A percentile compares a stretch with the other conserved stretches of the same genome.
Evolutionary conservation across 305 asterid species (phyloP).

Genomic region (Solanum hybrid): DNA sequence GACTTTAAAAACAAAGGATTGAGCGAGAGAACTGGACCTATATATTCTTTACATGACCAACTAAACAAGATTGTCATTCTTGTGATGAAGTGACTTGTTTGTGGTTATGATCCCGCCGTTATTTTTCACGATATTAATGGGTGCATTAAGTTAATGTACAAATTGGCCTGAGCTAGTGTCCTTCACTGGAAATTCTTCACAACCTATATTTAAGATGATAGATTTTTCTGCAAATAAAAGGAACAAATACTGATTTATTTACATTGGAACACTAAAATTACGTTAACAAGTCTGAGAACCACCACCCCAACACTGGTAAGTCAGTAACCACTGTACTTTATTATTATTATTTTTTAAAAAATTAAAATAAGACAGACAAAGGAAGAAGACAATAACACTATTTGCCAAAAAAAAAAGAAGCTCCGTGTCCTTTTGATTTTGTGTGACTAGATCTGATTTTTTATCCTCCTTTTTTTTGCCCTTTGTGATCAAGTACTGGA

Average conservation of each 20-base stretch:
- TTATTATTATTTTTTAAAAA: not conserved
- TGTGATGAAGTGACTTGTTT: not conserved
- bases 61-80: not conserved
- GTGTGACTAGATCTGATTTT: not conserved
- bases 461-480: slow-evolving; percentile 10
- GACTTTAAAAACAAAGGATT: not conserved
- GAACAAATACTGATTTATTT: not conserved
- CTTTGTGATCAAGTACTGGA: not conserved
- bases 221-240: not conserved
- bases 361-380: not conserved
- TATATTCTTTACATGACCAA: not conserved
- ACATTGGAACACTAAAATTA: not conserved
- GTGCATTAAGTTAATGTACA: not conserved
- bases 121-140: not conserved
- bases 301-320: not conserved
- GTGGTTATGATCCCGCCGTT: not conserved
- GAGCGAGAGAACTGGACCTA: not conserved
- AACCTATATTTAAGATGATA: not conserved
- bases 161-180: not conserved
- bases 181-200: not conserved
- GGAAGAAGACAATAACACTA: not conserved
- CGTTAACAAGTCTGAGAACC: not conserved
- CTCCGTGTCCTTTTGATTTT: not conserved
- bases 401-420: not conserved
- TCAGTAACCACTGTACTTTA: not conserved